Percentiles rank a stretch among this genome's conserved stretches.
phyloP scores from a whole-genome alignment of 495 filamentous ascomycete genomes.

The Lasiosphaeris hirsuta region DNA sequence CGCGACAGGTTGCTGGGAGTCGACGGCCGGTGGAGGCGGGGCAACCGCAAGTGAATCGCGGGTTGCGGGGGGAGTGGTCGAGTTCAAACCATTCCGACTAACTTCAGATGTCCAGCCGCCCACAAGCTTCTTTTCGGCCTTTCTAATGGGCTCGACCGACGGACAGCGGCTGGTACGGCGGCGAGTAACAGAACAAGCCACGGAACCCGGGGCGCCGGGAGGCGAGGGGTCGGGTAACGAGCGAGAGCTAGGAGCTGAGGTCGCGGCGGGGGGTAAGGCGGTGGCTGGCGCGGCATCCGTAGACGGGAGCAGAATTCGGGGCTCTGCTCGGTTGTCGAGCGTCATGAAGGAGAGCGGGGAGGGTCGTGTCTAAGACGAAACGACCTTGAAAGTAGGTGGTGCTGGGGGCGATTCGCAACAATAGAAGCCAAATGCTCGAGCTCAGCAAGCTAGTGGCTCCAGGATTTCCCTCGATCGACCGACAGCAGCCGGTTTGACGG shows the following conservation, averaged over 20 bases:
- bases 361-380: slow-evolving; percentile 1
- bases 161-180: not conserved
- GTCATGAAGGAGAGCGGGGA: slow-evolving; percentile 17
- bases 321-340: slow-evolving; percentile 13
- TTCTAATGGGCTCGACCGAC: slow-evolving; percentile 5
- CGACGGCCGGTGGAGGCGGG: slow-evolving; percentile 4
- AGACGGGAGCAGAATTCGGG: slow-evolving; percentile 7
- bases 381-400: not conserved
- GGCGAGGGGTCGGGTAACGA: slow-evolving; percentile 4
- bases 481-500: slow-evolving; percentile 1
- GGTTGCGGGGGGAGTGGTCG: slow-evolving; percentile 7
- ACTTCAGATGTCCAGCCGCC: slow-evolving; percentile 11
- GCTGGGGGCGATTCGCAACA: not conserved
- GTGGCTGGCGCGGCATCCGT: slow-evolving; percentile 8
- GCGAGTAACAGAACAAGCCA: slow-evolving; percentile 11
- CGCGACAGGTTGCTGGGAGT: not conserved
- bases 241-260: slow-evolving; percentile 7
- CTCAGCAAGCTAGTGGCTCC: not conserved
- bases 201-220: slow-evolving; percentile 11
- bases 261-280: slow-evolving; percentile 5
- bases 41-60: slow-evolving; percentile 3
- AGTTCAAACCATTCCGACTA: slow-evolving; percentile 25
- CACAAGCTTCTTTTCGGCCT: not conserved
- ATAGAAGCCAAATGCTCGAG: no score
- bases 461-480: not conserved